Evolutionary conservation across 441 rosid species (phyloP).

Genomic region (Euphorbia corollata): DNA sequence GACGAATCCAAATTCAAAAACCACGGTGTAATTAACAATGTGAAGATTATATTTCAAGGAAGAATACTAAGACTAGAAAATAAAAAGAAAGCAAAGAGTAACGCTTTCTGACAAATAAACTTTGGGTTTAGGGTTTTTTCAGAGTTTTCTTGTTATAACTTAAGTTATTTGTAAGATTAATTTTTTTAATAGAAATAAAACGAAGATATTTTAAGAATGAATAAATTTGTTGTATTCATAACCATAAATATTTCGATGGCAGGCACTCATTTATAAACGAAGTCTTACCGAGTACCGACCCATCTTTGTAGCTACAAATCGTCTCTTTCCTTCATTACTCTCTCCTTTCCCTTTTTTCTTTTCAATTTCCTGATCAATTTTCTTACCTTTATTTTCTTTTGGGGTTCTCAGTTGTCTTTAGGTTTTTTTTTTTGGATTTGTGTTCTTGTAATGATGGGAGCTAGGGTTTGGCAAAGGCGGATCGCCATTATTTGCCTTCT

Average conservation of each 20-base stretch:
- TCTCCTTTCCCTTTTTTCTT: not conserved
- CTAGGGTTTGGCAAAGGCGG: constrained; percentile 41
- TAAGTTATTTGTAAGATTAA: too few species aligned
- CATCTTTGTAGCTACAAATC: not conserved
- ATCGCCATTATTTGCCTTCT: constrained; percentile 24
- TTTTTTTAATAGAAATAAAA: not conserved
- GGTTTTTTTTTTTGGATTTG: too few species aligned
- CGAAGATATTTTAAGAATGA: not conserved
- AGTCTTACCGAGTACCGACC: not conserved
- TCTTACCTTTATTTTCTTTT: not conserved
- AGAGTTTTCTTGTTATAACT: too few species aligned
- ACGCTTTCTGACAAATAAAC: too few species aligned
- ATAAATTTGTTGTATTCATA: not conserved
- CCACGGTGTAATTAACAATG: too few species aligned
- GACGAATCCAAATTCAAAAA: too few species aligned
- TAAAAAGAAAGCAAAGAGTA: too few species aligned
- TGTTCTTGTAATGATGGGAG: constrained; percentile 20
- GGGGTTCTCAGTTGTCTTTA: not conserved
- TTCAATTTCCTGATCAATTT: not conserved
- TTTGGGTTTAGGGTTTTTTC: too few species aligned
- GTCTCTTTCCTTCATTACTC: not conserved
- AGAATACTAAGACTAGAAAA: too few species aligned
- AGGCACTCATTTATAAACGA: not conserved
- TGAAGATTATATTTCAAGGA: too few species aligned
- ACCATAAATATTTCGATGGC: not conserved